Percentiles rank a stretch among this genome's conserved stretches.
Conservation (phyloP, 495 filamentous ascomycete genomes). For the Niebla homalea region DNA sequence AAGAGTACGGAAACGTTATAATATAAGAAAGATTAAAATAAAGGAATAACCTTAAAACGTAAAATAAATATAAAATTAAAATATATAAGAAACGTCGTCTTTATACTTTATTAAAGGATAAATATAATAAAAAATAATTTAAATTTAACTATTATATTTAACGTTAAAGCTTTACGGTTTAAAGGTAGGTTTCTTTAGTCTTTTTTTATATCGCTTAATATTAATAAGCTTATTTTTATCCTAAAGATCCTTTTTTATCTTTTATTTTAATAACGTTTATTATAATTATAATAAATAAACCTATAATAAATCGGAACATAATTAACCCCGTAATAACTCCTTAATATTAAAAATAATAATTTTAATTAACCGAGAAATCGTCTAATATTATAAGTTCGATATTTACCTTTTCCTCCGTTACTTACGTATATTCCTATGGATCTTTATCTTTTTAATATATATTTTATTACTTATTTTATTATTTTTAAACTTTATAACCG, state of each 20-base stretch:
- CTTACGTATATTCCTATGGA: not conserved
- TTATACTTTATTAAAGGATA: not conserved
- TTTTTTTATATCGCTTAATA: no score
- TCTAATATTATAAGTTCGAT: not conserved
- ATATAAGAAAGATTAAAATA: no score
- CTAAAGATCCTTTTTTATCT: no score
- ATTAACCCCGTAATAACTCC: not conserved
- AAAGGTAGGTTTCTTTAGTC: not conserved
- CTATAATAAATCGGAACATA: not conserved
- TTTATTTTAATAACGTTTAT: no score
- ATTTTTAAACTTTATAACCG: not conserved
- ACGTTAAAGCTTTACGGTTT: no score
- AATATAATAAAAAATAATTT: not conserved
- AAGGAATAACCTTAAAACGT: no score
- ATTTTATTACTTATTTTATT: not conserved
- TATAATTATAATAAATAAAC: no score
- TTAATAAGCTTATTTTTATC: no score
- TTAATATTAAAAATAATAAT: not conserved
- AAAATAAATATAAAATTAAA: no score
- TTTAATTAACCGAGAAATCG: not conserved
- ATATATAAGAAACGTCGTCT: no score
- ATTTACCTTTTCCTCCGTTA: not conserved
- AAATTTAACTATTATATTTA: not conserved
- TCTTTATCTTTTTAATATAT: not conserved
- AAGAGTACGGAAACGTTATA: no score